Conservation (phyloP, 345 rosid genomes). For the Salix dunnii region DNA sequence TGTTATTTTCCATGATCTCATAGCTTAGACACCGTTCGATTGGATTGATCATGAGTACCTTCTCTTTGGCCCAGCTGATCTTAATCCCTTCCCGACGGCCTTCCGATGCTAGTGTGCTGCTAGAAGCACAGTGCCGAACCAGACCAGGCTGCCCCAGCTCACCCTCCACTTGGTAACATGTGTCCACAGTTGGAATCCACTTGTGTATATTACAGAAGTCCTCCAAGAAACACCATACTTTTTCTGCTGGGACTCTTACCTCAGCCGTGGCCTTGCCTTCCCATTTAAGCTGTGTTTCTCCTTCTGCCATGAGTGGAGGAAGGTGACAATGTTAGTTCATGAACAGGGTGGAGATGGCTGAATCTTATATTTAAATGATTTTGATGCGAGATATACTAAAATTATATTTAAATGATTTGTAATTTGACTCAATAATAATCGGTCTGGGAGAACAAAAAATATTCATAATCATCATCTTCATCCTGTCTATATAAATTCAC, state of each 20-base stretch:
- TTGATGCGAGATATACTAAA: too few relatives aligned
- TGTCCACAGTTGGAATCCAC: constrained; percentile 2
- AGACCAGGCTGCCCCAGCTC: constrained; percentile 16
- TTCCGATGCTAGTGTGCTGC: not conserved
- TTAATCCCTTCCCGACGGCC: not conserved
- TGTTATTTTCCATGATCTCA: constrained; percentile 42
- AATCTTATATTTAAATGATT: too few relatives aligned
- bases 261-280: constrained; percentile 7
- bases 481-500: too few relatives aligned
- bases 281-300: not conserved
- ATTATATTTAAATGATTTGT: too few relatives aligned
- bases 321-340: too few relatives aligned
- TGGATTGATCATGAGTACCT: not conserved
- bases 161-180: constrained; percentile 10
- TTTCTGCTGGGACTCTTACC: constrained; percentile 15
- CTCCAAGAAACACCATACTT: constrained; percentile 20
- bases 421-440: too few relatives aligned
- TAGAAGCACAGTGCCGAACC: constrained; percentile 3
- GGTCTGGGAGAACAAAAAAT: too few relatives aligned
- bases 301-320: too few relatives aligned
- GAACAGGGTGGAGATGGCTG: too few relatives aligned
- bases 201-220: constrained; percentile 18
- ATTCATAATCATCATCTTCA: too few relatives aligned
- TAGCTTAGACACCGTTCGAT: constrained; percentile 1
- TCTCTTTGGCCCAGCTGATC: constrained; percentile 8